Conservation (phyloP, 2,329 filamentous ascomycete species). For the Penicillium rolfsii region DNA sequence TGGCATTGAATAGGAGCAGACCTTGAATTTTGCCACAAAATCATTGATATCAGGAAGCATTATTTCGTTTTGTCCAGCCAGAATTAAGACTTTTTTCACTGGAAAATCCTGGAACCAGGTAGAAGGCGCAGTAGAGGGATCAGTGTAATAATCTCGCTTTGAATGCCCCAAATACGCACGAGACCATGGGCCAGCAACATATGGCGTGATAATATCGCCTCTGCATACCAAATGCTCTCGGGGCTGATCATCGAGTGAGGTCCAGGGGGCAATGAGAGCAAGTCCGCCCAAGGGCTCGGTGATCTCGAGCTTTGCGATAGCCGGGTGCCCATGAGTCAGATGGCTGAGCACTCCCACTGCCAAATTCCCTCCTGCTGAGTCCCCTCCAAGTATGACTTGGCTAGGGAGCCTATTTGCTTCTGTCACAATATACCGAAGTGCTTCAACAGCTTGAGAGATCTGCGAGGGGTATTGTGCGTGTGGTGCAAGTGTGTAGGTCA, state of each 20-base stretch:
- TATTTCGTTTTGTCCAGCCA: not conserved
- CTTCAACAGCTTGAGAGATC: not conserved
- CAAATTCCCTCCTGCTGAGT: not conserved
- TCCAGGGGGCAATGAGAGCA: constrained; percentile 1
- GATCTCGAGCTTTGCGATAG: not conserved
- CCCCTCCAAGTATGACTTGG: not conserved
- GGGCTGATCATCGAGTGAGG: not conserved
- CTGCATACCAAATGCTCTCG: not conserved
- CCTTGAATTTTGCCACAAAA: not conserved
- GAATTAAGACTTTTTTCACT: not conserved
- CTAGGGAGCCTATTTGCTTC: not conserved
- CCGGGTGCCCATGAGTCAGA: not conserved
- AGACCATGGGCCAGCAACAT: constrained; percentile 1
- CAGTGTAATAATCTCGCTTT: not conserved
- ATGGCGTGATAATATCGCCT: not conserved
- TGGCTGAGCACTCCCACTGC: not conserved
- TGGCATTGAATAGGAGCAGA: not conserved
- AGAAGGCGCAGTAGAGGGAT: not conserved
- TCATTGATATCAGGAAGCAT: not conserved
- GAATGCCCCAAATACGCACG: not conserved
- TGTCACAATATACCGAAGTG: constrained; percentile 1
- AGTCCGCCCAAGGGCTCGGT: not conserved
- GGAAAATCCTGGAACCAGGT: not conserved
- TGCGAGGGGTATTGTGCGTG: not conserved
- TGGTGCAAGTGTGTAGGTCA: not conserved